Conservation (phyloP, 1,284 basidiomycete species). For the Ustilago xerochloae region DNA sequence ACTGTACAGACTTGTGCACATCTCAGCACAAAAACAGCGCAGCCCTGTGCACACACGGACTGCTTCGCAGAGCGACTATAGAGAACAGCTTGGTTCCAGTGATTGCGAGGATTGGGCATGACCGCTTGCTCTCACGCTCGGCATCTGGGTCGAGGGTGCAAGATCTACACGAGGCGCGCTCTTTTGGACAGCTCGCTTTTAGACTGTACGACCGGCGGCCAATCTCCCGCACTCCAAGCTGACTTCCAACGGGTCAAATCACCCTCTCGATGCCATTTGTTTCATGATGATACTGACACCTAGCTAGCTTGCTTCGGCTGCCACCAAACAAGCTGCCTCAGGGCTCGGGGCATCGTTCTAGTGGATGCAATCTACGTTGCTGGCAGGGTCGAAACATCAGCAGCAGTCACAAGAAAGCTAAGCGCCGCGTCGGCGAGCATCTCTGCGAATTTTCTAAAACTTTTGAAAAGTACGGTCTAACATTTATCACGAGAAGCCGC, state of each 20-base stretch:
- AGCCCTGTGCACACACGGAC: neutral
- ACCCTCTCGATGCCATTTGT: neutral
- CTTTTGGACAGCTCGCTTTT: neutral
- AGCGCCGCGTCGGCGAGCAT: too few relatives aligned
- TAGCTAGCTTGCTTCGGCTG: neutral
- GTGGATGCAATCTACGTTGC: too few relatives aligned
- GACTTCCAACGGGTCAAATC: neutral
- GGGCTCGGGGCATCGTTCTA: neutral
- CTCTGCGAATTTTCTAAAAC: too few relatives aligned
- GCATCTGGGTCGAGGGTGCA: slow-evolving; percentile 6
- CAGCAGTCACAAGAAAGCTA: too few relatives aligned
- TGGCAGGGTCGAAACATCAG: too few relatives aligned
- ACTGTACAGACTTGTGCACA: neutral
- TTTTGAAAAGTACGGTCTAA: too few relatives aligned
- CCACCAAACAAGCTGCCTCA: neutral
- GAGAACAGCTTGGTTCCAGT: too few relatives aligned
- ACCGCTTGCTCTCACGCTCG: neutral
- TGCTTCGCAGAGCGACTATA: neutral
- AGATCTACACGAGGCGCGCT: neutral
- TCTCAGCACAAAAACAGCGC: slow-evolving; percentile 13
- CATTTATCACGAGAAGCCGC: neutral
- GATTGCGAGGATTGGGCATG: too few relatives aligned
- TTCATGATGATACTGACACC: neutral
- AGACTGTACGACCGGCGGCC: slow-evolving; percentile 1
- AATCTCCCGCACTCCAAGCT: slow-evolving; percentile 16